Evolutionary conservation across 2,329 filamentous ascomycete genomes (phyloP).

Genomic region (Aureobasidium subglaciale): DNA sequence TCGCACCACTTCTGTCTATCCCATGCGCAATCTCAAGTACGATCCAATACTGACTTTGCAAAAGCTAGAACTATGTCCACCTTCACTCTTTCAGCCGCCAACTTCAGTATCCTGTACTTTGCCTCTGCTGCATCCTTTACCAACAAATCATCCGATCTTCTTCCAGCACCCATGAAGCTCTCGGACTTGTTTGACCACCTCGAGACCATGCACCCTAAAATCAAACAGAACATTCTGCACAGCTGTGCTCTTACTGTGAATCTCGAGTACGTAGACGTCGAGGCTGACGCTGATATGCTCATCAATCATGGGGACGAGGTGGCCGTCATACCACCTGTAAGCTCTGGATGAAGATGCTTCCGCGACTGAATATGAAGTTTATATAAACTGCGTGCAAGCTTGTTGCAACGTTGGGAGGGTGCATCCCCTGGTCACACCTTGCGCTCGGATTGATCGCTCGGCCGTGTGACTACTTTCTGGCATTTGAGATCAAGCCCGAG

Average conservation of each 20-base stretch:
- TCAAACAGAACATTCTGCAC: slow-evolving; percentile 59
- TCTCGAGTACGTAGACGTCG: slow-evolving; percentile 69
- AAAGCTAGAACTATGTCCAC: slow-evolving; percentile 28
- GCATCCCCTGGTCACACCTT: no score
- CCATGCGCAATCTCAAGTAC: background rate
- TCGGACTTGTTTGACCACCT: slow-evolving; percentile 58
- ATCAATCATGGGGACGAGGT: slow-evolving; percentile 75
- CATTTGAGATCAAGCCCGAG: no score
- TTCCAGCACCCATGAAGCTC: slow-evolving; percentile 60
- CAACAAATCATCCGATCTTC: slow-evolving; percentile 55
- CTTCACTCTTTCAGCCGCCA: slow-evolving; percentile 48
- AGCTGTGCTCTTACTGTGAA: slow-evolving; percentile 76
- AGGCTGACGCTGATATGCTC: slow-evolving; percentile 41
- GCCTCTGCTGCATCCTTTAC: slow-evolving; percentile 67
- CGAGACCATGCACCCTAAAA: slow-evolving; percentile 63
- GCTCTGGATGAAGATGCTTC: slow-evolving; percentile 58
- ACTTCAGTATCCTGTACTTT: slow-evolving; percentile 79
- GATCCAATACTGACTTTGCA: background rate
- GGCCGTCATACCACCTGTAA: slow-evolving; percentile 80
- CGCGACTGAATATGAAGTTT: background rate
- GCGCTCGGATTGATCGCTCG: no score
- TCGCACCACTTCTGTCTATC: no score
- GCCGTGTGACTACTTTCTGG: no score
- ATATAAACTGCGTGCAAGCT: no score
- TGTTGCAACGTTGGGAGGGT: no score